These are phyloP conservation scores for Lentinula guzmanii DNA, from an alignment of 768 basidiomycete genomes.

Conservation along the genomic window DNA sequence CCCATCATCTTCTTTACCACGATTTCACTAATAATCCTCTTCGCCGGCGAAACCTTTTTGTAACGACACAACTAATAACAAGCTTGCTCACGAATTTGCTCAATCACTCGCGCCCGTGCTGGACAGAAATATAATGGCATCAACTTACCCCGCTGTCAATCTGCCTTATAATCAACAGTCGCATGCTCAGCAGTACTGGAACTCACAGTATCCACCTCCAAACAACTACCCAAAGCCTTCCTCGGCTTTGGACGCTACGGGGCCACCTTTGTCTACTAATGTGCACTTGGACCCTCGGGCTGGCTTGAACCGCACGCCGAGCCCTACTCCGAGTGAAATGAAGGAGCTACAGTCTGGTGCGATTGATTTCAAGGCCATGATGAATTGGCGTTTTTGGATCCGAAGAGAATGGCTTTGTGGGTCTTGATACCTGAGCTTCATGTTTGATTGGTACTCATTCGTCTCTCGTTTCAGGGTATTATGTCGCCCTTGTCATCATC, in stretches of 20 bases:
- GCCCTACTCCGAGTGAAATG: conserved; percentile 58
- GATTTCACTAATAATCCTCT: neutral
- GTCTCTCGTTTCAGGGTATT: conserved; percentile 33
- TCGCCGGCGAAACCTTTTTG: conserved; percentile 7
- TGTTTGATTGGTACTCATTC: neutral
- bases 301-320: conserved; percentile 41
- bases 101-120: neutral
- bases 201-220: neutral
- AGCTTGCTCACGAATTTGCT: neutral
- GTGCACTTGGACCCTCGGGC: conserved; percentile 7
- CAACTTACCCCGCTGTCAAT: neutral
- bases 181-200: conserved; percentile 5
- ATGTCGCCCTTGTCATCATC: conserved; percentile 41
- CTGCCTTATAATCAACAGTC: conserved; percentile 1
- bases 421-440: conserved; percentile 15
- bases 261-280: neutral
- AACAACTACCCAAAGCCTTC: neutral
- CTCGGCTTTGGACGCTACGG: neutral
- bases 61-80: neutral
- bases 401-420: conserved; percentile 52
- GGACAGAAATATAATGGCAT: conserved; percentile 2
- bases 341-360: conserved; percentile 35
- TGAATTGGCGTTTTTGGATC: conserved; percentile 45
- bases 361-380: conserved; percentile 38
- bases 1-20: neutral